Base-by-base conservation (phyloP, 1,284 basidiomycete species). In the Ganoderma sinense region DNA sequence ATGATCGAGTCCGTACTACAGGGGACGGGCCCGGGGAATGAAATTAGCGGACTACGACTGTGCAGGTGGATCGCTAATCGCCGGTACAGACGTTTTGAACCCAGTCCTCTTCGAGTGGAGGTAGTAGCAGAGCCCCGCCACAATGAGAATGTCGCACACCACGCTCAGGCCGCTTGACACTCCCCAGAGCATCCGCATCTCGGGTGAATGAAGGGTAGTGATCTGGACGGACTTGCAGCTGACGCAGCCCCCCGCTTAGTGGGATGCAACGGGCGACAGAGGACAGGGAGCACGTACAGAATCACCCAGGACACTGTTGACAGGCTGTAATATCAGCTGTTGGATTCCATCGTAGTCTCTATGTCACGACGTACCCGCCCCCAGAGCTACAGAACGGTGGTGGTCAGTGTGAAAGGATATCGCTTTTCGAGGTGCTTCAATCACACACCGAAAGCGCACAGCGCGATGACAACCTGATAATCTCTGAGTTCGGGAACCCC, bases 121-220 rank as follows among this genome's bases (percentile, higher is more conserved):
- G 45, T 64, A 55, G 36, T 39, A 53, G 31, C 48, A 53, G n/a
- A 64, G 62, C 26, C 62, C 62, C n/a, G 20, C 18, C 11, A 48
- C 62, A 18, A 64, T 55, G 48, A 64, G 20, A 2, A 55, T 14
- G 14, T 64, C 62, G 48, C 62, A 55, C 13, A 55, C 0, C 31
- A 31, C 8, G n/a, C 20, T 55, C 23, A 36, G n/a, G 48, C 62
- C 62, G 16, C 51, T 64, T 3, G 31, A 20, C n/a, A n/a, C n/a
- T 23, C 45, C 45, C 45, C 45, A 48, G 45, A 48, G 45, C n/a
- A 7, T 48, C n/a, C 45, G 45, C 45, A 48, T n/a, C n/a, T 23
- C 1, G 3, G n/a, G n/a, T 10, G n/a, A 23, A 48, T n/a, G 7
- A 10, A 48, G 20, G 45, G 45, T 10, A 48, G 10, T 6, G 18